A percentile compares a stretch with the other conserved stretches of the same genome.
Conservation (phyloP, 257 asterid genomes). For the Fraxinus americana region DNA sequence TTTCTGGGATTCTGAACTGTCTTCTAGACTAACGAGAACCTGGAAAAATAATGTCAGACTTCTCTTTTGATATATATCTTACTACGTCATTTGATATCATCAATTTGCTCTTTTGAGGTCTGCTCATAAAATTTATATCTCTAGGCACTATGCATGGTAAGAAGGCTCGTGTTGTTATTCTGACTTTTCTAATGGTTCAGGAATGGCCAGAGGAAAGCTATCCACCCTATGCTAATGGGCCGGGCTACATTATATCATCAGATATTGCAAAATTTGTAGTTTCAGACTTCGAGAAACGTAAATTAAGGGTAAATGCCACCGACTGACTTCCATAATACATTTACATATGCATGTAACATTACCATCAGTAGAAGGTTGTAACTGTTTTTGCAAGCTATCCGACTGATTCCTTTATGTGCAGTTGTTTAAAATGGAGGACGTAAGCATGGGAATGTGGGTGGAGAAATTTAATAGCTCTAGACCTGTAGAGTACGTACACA, state of each 20-base stretch:
- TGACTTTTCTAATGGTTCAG: conserved; percentile 38
- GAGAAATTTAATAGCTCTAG: conserved; percentile 63
- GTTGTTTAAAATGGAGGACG: conserved; percentile 99
- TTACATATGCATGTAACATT: neutral
- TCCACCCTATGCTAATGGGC: conserved; percentile 98
- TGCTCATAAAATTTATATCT: no score
- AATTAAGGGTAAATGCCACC: conserved; percentile 54
- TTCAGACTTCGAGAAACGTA: conserved; percentile 64
- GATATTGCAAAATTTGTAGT: conserved; percentile 73
- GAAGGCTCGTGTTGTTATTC: neutral
- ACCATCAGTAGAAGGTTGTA: neutral
- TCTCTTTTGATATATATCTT: neutral
- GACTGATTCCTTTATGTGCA: conserved; percentile 27
- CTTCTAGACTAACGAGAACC: neutral
- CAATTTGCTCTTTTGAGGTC: no score
- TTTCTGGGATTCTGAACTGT: neutral
- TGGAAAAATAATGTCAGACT: neutral
- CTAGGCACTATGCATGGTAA: neutral
- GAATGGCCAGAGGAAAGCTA: conserved; percentile 99
- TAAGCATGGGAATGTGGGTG: conserved; percentile 98
- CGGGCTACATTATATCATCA: conserved; percentile 84
- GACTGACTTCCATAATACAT: neutral
- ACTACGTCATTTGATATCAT: no score
- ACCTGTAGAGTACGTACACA: conserved; percentile 76
- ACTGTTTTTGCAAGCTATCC: neutral